Evolutionary conservation across 2,329 filamentous ascomycete genomes (phyloP), one percentile per base, ranked within the genome.

Genomic region (Colletotrichum gloeosporioides): DNA sequence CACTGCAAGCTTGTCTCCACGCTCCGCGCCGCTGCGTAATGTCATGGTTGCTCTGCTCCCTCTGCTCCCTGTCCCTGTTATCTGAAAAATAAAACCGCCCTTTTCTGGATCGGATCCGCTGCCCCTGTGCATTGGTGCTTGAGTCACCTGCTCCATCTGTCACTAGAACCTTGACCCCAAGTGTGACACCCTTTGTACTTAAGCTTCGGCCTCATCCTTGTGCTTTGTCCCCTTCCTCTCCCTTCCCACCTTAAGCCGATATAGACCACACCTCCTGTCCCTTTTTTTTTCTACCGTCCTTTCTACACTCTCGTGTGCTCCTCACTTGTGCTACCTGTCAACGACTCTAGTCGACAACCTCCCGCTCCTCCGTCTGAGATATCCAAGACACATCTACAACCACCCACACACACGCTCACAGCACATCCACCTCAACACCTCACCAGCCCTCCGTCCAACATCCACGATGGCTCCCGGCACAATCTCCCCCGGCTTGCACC

Each of bases 391-490:
- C 31, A 34, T 73, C 44, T 57, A 49, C 25, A 6, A 63, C 39
- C 65, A 39, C 62, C 32, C n/a, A 27, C 22, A 36, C 39, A 27
- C 39, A 10, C 57, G 66, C 31, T 36, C 32, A 29, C 25, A 29
- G 62, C 29, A 39, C 63, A n/a, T 4, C 15, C 25, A 13, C 18
- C 59, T 31, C 57, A 62, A 34, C 59, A 63, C 49, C 12, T 53
- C 1, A 53, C n/a, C 44, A 1, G 44, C 44, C 44, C 44, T 13
- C n/a, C 44, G 44, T 25, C 44, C 44, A 25, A 53, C 10, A 53
- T 53, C 44, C 61, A 15, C 39, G 29, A 83, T 83, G 82, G 78
- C 82, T 63, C 81, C 81, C 49, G 80, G 80, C n/a, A 79, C 79
- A 25, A 75, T 79, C 59, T 78, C 79, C 69, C 80, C 79, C 72